A percentile compares a stretch with the other conserved stretches of the same genome.
These are phyloP conservation scores for Oryza punctata DNA, from an alignment of 176 grass and related monocot species.

Conservation along the genomic window DNA sequence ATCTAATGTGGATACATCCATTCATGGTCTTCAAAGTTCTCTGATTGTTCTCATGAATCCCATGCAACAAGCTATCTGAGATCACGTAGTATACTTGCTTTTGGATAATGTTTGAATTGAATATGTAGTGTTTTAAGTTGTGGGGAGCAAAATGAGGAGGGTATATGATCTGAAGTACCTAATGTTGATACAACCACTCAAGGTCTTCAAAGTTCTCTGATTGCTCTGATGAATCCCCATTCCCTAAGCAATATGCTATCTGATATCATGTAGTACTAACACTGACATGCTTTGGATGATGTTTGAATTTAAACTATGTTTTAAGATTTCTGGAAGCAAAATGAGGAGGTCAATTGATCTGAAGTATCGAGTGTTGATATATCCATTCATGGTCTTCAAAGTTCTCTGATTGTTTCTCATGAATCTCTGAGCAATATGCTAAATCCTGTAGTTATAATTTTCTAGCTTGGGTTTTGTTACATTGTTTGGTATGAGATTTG, in stretches of 20 bases:
- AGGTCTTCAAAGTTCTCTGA: conserved; percentile 57
- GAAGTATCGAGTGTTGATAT: conserved; percentile 41
- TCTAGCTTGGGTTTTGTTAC: background rate
- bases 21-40: conserved; percentile 53
- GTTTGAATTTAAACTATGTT: background rate
- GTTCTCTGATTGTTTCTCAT: conserved; percentile 56
- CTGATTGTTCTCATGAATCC: conserved; percentile 32
- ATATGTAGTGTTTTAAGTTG: background rate
- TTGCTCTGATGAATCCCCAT: conserved; percentile 16
- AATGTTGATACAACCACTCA: conserved; percentile 38
- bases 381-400: conserved; percentile 50
- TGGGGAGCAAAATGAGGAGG: conserved; percentile 41
- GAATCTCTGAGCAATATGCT: background rate
- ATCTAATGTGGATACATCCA: conserved; percentile 39
- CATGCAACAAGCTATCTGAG: background rate
- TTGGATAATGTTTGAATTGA: background rate
- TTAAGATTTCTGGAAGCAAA: conserved; percentile 13
- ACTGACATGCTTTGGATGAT: background rate
- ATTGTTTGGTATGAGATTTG: background rate
- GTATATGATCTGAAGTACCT: conserved; percentile 28
- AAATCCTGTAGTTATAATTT: background rate
- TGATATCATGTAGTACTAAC: background rate
- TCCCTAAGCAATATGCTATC: background rate
- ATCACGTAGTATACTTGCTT: background rate
- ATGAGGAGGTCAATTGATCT: conserved; percentile 47